Percentiles rank a stretch among this genome's conserved stretches.
phyloP scores from a whole-genome alignment of 192 early-diverging fungal genomes.

The Coemansia sp. region DNA sequence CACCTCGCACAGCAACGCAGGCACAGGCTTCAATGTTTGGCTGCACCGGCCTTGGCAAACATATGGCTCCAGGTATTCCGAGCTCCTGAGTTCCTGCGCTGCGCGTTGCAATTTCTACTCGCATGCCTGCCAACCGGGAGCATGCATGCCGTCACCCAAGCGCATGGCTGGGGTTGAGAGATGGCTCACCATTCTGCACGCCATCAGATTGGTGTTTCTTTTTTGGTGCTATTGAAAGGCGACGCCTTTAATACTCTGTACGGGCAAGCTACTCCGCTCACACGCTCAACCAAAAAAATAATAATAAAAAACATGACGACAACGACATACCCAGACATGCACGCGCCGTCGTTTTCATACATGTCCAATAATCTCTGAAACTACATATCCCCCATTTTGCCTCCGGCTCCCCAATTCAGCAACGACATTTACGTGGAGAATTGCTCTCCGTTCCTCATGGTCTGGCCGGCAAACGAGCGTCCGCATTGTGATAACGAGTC shows the following conservation, averaged over 20 bases:
- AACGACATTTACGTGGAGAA: neutral
- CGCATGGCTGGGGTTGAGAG: constrained; percentile 5
- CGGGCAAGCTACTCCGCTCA: neutral
- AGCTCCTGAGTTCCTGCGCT: neutral
- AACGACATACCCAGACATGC: constrained; percentile 4
- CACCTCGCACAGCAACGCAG: neutral
- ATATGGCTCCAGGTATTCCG: neutral
- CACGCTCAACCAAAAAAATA: constrained; percentile 8
- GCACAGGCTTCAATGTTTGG: neutral
- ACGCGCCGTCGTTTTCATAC: neutral
- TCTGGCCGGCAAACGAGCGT: neutral
- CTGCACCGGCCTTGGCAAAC: neutral
- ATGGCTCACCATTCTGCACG: neutral
- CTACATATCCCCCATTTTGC: neutral
- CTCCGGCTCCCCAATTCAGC: neutral
- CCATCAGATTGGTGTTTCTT: neutral
- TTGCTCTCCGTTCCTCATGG: neutral
- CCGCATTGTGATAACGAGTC: neutral
- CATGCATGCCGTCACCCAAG: neutral
- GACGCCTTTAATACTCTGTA: neutral
- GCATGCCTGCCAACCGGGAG: neutral
- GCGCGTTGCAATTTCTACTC: constrained; percentile 3
- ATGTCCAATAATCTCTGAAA: neutral
- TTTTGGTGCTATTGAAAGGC: neutral
- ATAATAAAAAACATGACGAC: neutral